A percentile compares a stretch with the other conserved stretches of the same genome.
These are phyloP conservation scores for Sistotremastrum suecicum DNA, from an alignment of 768 basidiomycete genomes.

Conservation along the genomic window DNA sequence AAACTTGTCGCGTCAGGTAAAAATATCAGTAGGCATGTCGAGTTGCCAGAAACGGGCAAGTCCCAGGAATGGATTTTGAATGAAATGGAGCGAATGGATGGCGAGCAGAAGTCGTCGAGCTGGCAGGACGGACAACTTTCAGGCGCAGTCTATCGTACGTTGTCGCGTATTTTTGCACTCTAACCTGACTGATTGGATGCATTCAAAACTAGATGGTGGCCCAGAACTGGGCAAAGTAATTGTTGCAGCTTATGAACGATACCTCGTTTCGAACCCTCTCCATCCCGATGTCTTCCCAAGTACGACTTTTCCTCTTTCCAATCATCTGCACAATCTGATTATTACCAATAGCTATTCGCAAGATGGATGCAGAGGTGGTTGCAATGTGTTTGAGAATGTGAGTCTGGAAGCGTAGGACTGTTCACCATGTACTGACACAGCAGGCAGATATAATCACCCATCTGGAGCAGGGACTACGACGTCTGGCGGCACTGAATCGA, in stretches of 20 bases:
- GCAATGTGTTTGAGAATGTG: constrained; percentile 68
- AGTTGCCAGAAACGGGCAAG: constrained; percentile 51
- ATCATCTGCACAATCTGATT: neutral
- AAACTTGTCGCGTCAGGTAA: constrained; percentile 53
- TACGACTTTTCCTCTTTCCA: neutral
- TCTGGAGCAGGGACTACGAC: constrained; percentile 86
- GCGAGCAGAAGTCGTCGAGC: constrained; percentile 30
- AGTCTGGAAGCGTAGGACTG: constrained; percentile 1
- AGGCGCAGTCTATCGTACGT: constrained; percentile 77
- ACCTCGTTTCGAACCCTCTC: constrained; percentile 77
- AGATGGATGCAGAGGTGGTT: constrained; percentile 96
- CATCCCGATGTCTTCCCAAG: constrained; percentile 86
- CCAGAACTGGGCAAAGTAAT: constrained; percentile 69
- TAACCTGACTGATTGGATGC: neutral
- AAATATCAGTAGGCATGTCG: constrained; percentile 47
- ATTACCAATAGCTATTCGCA: constrained; percentile 42
- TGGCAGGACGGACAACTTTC: constrained; percentile 68
- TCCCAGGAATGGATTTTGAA: constrained; percentile 57
- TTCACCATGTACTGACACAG: constrained; percentile 1
- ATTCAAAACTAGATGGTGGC: constrained; percentile 48
- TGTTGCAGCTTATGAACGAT: constrained; percentile 66
- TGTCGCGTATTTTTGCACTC: neutral
- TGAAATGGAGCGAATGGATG: constrained; percentile 75
- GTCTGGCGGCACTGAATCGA: constrained; percentile 90
- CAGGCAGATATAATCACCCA: constrained; percentile 60